phyloP scores from a whole-genome alignment of 495 filamentous ascomycete genomes.

The Talaromyces stipitatus region DNA sequence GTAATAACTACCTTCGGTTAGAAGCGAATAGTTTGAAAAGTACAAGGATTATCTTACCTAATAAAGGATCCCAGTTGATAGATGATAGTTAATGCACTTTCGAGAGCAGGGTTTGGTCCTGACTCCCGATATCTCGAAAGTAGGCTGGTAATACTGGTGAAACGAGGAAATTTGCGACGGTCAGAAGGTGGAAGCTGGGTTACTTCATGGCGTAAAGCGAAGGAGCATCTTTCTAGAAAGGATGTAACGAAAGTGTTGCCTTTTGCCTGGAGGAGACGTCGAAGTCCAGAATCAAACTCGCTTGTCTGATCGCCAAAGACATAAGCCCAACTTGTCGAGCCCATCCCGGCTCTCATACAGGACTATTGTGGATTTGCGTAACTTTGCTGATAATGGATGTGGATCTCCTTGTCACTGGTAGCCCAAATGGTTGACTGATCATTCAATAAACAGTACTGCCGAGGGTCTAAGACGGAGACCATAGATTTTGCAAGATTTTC shows the following conservation, averaged over 20 bases:
- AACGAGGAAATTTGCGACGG: conserved; percentile 56
- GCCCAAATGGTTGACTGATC: background rate
- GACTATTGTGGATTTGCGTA: background rate
- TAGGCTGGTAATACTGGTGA: conserved; percentile 61
- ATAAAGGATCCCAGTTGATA: conserved; percentile 71
- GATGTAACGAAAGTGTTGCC: conserved; percentile 56
- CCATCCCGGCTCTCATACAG: background rate
- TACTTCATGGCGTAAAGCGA: conserved; percentile 58
- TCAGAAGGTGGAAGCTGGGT: conserved; percentile 51
- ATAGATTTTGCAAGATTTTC: background rate
- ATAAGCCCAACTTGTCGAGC: conserved; percentile 23
- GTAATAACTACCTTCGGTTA: conserved; percentile 22
- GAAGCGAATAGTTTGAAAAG: background rate
- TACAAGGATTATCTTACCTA: conserved; percentile 44
- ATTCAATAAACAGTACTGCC: background rate
- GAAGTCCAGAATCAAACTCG: conserved; percentile 60
- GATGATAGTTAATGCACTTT: conserved; percentile 62
- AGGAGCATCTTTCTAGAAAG: conserved; percentile 55
- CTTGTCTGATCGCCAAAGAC: conserved; percentile 77
- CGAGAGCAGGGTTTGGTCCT: conserved; percentile 48
- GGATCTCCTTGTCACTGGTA: background rate
- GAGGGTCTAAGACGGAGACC: background rate
- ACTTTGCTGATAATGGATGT: background rate
- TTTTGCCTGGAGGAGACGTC: conserved; percentile 53
- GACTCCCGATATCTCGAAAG: conserved; percentile 58